Percentiles rank a stretch among this genome's conserved stretches.
phyloP scores from a whole-genome alignment of 495 filamentous ascomycete genomes.

The Aspergillus leporis region DNA sequence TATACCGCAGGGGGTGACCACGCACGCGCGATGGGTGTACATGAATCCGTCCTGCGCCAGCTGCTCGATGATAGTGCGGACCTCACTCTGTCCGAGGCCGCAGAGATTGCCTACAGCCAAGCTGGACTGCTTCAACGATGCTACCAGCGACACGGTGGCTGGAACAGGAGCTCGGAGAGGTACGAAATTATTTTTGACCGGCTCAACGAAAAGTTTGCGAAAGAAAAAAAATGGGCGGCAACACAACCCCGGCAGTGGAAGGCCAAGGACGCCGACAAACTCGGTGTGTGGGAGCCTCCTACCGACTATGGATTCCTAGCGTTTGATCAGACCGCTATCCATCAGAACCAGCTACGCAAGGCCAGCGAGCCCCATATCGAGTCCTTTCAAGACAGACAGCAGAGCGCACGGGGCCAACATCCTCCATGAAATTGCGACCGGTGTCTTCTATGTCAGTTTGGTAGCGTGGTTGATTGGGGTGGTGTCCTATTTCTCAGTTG shows the following conservation, averaged over 20 bases:
- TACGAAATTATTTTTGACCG: neutral
- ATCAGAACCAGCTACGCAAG: neutral
- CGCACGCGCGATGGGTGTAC: neutral
- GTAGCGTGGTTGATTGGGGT: too few species aligned
- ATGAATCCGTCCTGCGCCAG: constrained; percentile 1
- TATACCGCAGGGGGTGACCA: neutral
- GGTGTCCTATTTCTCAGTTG: too few species aligned
- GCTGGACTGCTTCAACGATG: neutral
- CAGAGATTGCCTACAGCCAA: neutral
- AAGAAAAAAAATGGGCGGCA: neutral
- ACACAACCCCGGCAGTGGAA: neutral
- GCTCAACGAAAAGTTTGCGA: neutral
- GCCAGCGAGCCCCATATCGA: neutral
- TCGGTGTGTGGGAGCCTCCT: neutral
- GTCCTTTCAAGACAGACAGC: neutral
- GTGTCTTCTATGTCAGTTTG: too few species aligned
- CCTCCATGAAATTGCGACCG: neutral
- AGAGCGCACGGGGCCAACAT: neutral
- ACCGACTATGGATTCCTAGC: neutral
- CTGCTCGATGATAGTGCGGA: neutral
- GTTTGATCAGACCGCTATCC: neutral
- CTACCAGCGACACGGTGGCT: neutral
- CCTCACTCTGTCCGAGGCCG: neutral
- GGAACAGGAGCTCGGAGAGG: neutral
- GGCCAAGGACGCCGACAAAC: neutral